phyloP scores from a whole-genome alignment of 1,139 yeast species.

The Lizanozyma gosingica region DNA sequence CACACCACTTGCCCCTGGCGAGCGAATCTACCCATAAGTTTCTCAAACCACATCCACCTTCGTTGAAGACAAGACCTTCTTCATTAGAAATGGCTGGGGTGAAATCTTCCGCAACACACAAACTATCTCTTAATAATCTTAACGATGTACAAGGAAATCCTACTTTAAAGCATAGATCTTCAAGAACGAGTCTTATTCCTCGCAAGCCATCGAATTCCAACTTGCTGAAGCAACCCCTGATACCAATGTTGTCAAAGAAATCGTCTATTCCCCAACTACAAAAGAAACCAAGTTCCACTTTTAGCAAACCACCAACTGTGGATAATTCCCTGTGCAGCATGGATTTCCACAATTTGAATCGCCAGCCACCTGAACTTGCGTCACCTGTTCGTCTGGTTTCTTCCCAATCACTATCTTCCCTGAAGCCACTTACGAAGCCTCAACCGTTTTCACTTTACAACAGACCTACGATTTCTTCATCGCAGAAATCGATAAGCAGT shows the following conservation, averaged over 20 bases:
- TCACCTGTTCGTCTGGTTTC: slow-evolving; percentile 1
- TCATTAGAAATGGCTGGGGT: slow-evolving; percentile 32
- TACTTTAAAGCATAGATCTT: slow-evolving; percentile 5
- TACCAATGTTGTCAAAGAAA: slow-evolving; percentile 9
- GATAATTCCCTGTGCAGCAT: too few species aligned
- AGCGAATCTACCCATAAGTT: slow-evolving; percentile 1
- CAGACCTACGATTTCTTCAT: slow-evolving; percentile 39
- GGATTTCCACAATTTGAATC: not conserved
- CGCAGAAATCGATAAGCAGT: slow-evolving; percentile 24
- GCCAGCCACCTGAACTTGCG: not conserved
- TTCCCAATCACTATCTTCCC: slow-evolving; percentile 1
- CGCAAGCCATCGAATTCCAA: slow-evolving; percentile 10
- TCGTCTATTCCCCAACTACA: slow-evolving; percentile 13
- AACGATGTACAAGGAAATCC: slow-evolving; percentile 1
- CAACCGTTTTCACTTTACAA: slow-evolving; percentile 24
- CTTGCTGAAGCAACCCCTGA: slow-evolving; percentile 11
- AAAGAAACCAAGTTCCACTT: slow-evolving; percentile 8
- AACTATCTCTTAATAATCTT: not conserved
- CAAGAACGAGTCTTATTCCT: slow-evolving; percentile 7
- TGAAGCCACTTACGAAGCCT: slow-evolving; percentile 12
- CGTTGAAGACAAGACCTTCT: slow-evolving; percentile 15
- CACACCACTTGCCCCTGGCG: slow-evolving; percentile 7
- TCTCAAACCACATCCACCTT: slow-evolving; percentile 2
- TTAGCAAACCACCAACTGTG: slow-evolving; percentile 1
- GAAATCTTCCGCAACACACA: slow-evolving; percentile 2